These are phyloP conservation scores for Aspergillus vadensis DNA, from an alignment of 2,329 filamentous ascomycete genomes.

Conservation along the genomic window DNA sequence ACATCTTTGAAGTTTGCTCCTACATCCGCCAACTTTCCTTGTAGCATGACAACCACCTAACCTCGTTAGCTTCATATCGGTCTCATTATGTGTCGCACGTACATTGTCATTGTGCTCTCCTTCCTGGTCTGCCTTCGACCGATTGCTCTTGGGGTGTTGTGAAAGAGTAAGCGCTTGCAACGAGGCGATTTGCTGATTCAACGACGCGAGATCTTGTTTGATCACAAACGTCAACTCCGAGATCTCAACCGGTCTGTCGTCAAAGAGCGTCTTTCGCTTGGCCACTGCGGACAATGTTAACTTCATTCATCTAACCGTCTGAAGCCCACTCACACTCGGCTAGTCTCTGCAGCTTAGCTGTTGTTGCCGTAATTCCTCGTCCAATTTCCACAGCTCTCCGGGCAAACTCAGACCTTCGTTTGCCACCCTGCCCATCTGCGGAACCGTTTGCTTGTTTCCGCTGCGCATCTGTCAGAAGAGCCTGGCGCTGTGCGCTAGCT, in stretches of 20 bases:
- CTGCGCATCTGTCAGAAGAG: conserved; percentile 73
- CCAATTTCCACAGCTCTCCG: conserved; percentile 89
- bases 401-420: conserved; percentile 81
- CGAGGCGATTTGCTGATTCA: conserved; percentile 83
- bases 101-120: conserved; percentile 97
- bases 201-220: conserved; percentile 86
- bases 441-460: conserved; percentile 60
- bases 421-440: conserved; percentile 51
- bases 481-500: conserved; percentile 75
- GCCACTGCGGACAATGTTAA: conserved; percentile 61
- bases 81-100: conserved; percentile 22
- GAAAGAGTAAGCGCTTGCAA: conserved; percentile 77
- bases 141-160: conserved; percentile 66
- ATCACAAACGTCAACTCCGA: conserved; percentile 96
- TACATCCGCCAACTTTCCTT: conserved; percentile 89
- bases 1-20: conserved; percentile 97
- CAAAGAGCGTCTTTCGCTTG: conserved; percentile 95
- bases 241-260: conserved; percentile 94
- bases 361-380: conserved; percentile 84
- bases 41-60: conserved; percentile 76
- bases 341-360: conserved; percentile 91
- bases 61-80: conserved; percentile 20
- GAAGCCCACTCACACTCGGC: conserved; percentile 66
- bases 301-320: background rate
- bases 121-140: conserved; percentile 66